A percentile compares a stretch with the other conserved stretches of the same genome.
Evolutionary conservation across 768 basidiomycete genomes (phyloP).

Genomic region (Leccinum ochraceum): DNA sequence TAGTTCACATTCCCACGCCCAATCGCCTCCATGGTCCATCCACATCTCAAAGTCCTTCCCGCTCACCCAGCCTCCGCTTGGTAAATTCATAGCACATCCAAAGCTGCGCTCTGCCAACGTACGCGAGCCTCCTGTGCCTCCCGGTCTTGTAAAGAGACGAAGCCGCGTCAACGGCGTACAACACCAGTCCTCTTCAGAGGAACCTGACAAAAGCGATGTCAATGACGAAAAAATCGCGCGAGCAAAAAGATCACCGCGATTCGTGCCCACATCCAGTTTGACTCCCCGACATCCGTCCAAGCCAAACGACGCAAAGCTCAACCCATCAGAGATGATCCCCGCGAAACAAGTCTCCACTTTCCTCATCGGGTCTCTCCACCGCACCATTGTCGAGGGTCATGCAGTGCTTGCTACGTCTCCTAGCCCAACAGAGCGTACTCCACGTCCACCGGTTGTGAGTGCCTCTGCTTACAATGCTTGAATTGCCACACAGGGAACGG

Average conservation of each 20-base stretch:
- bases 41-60: slow-evolving; percentile 35
- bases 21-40: slow-evolving; percentile 27
- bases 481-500: slow-evolving; percentile 13
- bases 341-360: slow-evolving; percentile 13
- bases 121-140: slow-evolving; percentile 35
- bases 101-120: slow-evolving; percentile 29
- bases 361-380: slow-evolving; percentile 11
- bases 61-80: slow-evolving; percentile 30
- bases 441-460: slow-evolving; percentile 27
- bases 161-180: slow-evolving; percentile 25
- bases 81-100: slow-evolving; percentile 29
- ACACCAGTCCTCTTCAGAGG: slow-evolving; percentile 30
- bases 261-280: neutral
- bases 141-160: slow-evolving; percentile 31
- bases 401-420: neutral
- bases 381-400: slow-evolving; percentile 1
- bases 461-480: slow-evolving; percentile 22
- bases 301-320: neutral
- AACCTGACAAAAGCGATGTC: slow-evolving; percentile 30
- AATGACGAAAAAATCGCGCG: slow-evolving; percentile 19
- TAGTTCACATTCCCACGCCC: slow-evolving; percentile 25
- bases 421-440: slow-evolving; percentile 12
- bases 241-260: slow-evolving; percentile 11
- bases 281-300: slow-evolving; percentile 1
- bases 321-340: slow-evolving; percentile 2